Percentiles rank a stretch among this genome's conserved stretches.
phyloP scores from a whole-genome alignment of 2,329 filamentous ascomycete species.

The Claviceps cyperi region DNA sequence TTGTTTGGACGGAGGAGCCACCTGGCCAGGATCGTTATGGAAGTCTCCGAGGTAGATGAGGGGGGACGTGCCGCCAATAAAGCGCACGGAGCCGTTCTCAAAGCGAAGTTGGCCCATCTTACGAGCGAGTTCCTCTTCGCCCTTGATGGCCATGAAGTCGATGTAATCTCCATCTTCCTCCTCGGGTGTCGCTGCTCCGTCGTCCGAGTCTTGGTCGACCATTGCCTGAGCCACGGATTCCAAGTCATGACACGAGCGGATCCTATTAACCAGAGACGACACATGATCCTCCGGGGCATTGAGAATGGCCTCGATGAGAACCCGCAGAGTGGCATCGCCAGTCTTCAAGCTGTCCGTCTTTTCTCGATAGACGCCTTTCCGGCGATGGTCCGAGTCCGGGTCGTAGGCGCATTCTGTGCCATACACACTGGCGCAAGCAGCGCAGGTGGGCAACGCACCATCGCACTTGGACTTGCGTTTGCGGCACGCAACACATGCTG shows the following conservation, averaged over 20 bases:
- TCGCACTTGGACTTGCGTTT: slow-evolving; percentile 81
- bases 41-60: slow-evolving; percentile 62
- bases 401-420: slow-evolving; percentile 86
- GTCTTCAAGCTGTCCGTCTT: slow-evolving; percentile 82
- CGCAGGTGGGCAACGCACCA: slow-evolving; percentile 79
- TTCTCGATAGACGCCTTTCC: slow-evolving; percentile 93
- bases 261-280: slow-evolving; percentile 64
- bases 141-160: slow-evolving; percentile 27
- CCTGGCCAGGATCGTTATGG: slow-evolving; percentile 18
- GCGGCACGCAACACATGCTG: slow-evolving; percentile 69
- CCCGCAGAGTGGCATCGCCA: slow-evolving; percentile 73
- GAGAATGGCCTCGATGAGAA: slow-evolving; percentile 82
- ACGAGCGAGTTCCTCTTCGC: slow-evolving; percentile 70
- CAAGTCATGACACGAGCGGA: slow-evolving; percentile 67
- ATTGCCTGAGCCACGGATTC: slow-evolving; percentile 41
- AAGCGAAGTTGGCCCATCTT: slow-evolving; percentile 88
- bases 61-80: slow-evolving; percentile 89
- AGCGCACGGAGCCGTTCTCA: slow-evolving; percentile 76
- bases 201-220: slow-evolving; percentile 24
- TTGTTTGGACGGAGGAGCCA: slow-evolving; percentile 30
- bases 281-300: slow-evolving; percentile 85
- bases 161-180: slow-evolving; percentile 26
- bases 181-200: slow-evolving; percentile 16
- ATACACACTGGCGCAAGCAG: slow-evolving; percentile 92
- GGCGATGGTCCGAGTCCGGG: slow-evolving; percentile 85